A percentile compares a stretch with the other conserved stretches of the same genome.
Evolutionary conservation across 371 early-diverging fungal species (phyloP).

Genomic region (Mortierella sp.): DNA sequence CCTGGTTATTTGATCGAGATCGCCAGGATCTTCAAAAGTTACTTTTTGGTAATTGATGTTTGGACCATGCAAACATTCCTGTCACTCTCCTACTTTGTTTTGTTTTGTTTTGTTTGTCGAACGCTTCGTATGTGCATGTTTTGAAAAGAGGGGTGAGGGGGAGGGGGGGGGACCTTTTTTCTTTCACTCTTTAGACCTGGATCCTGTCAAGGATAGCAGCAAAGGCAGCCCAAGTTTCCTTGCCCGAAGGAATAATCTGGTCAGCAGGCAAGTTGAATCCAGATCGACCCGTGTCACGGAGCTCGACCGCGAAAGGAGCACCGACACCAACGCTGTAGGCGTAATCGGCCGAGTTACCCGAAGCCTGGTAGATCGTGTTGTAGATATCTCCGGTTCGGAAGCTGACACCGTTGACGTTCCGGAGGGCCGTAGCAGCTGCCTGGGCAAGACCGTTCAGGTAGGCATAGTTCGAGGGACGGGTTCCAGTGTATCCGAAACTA

Average conservation of each 20-base stretch:
- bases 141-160: no score
- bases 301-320: conserved; percentile 65
- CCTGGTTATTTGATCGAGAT: no score
- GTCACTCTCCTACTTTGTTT: no score
- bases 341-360: conserved; percentile 59
- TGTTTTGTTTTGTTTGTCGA: no score
- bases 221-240: conserved; percentile 55
- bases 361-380: conserved; percentile 58
- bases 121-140: no score
- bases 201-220: conserved; percentile 31
- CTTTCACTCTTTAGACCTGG: background rate
- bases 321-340: conserved; percentile 55
- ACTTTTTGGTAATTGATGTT: no score
- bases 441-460: conserved; percentile 36
- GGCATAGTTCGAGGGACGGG: conserved; percentile 30
- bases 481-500: conserved; percentile 27
- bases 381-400: conserved; percentile 55
- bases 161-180: no score
- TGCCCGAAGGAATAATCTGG: conserved; percentile 60
- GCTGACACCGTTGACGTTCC: conserved; percentile 16
- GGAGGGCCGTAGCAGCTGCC: conserved; percentile 26
- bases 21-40: no score
- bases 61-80: no score
- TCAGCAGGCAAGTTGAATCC: conserved; percentile 61
- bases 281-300: conserved; percentile 60